Evolutionary conservation across 2,329 filamentous ascomycete genomes (phyloP), one percentile per base, ranked within the genome.

Genomic region (Ophiocordyceps camponoti-rufipedis): DNA sequence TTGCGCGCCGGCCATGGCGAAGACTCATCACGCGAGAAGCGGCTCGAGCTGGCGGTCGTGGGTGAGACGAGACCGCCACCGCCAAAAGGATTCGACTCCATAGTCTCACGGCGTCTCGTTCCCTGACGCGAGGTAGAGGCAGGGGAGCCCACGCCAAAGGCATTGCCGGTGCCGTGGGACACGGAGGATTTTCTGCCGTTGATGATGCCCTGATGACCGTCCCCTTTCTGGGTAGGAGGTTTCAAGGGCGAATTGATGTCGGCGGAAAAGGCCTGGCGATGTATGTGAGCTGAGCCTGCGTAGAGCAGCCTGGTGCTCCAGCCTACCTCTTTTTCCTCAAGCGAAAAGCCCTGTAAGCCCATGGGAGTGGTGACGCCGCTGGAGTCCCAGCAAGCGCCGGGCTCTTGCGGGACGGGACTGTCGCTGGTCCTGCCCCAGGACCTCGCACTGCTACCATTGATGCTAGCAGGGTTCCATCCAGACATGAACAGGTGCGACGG

Each of bases 171-270:
- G 44, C 72, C 77, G 50, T 85, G 80, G 14, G 88, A 91, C 43
- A 94, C 63, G 1, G 88, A 95, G 14, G 79, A 71, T 65, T 94
- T 95, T 47, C 89, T 83, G 43, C 81, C 75, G 46, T 82, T 80
- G 11, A 70, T 70, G 59, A 73, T 60, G 62, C 72, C 61, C 60
- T 72, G 59, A 60, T 71, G 62, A 65, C 78, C 66, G 40, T 76
- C 72, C 54, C 80, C 78, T 48, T 85, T 89, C 56, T 85, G 82
- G 31, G 78, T 75, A 18, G 85, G 84, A 9, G 85, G 82, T 63
- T 96, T 96, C 53, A 95, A 69, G 32, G 87, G 83, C 33, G 91
- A 95, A 62, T 96, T 98, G 58, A 98, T 87, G 51, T 93, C 91
- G 44, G 75, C 76, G 44, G 78, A 65, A 62, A 95, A 95, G 50